Conservation (phyloP, 768 basidiomycete genomes). For the Russula sp. region DNA sequence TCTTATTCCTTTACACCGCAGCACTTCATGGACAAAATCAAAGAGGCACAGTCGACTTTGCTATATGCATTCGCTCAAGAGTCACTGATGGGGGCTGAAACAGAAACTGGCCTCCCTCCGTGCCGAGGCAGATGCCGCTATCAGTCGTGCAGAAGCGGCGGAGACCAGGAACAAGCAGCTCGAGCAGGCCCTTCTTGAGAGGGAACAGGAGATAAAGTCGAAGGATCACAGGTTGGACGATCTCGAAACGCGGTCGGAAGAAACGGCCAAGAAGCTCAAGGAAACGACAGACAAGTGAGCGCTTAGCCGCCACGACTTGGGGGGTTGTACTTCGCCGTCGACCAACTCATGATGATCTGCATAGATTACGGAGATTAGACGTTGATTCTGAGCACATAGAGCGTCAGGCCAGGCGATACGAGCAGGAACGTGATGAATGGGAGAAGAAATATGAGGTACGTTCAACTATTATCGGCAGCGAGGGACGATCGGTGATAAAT, state of each 20-base stretch:
- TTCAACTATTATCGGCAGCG: background rate
- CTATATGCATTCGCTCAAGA: no score
- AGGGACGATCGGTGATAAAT: background rate
- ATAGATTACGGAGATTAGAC: conserved; percentile 9
- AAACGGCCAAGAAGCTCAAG: background rate
- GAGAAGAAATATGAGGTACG: conserved; percentile 16
- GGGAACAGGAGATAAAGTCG: conserved; percentile 14
- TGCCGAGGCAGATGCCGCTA: conserved; percentile 7
- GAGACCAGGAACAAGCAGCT: conserved; percentile 9
- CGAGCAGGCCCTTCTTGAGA: conserved; percentile 13
- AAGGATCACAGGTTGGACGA: conserved; percentile 14
- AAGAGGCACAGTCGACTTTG: conserved; percentile 10
- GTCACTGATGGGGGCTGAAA: no score
- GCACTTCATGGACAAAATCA: conserved; percentile 11
- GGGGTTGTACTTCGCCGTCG: background rate
- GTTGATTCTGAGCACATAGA: conserved; percentile 12
- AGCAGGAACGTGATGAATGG: conserved; percentile 10
- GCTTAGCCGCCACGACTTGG: background rate
- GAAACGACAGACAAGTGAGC: conserved; percentile 1
- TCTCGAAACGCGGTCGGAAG: background rate
- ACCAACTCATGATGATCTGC: background rate
- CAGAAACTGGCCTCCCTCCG: conserved; percentile 16
- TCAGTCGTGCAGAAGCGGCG: conserved; percentile 2
- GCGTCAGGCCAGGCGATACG: conserved; percentile 10
- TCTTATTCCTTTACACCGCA: background rate